Percentiles rank a stretch among this genome's conserved stretches.
These are phyloP conservation scores for Sclerotinia minor DNA, from an alignment of 2,329 filamentous ascomycete genomes.

Conservation along the genomic window DNA sequence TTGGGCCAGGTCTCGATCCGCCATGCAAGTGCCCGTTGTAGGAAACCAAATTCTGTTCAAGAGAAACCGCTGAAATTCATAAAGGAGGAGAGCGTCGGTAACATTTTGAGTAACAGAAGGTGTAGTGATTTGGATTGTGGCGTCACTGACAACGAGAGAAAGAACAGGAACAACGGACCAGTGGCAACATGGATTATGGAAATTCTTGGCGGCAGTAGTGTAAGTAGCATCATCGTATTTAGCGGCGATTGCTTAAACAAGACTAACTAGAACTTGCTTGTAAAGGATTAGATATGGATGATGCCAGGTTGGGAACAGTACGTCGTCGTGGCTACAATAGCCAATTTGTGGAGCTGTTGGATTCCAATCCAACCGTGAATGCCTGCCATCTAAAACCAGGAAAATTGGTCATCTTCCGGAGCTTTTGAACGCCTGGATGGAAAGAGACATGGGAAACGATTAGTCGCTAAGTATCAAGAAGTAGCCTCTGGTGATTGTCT, in stretches of 20 bases:
- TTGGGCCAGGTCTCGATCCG: conserved; percentile 29
- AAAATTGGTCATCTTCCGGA: conserved; percentile 25
- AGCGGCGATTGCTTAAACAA: conserved; percentile 49
- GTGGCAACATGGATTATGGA: conserved; percentile 52
- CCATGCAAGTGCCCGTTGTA: neutral
- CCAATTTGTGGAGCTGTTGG: conserved; percentile 19
- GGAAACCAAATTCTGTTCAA: conserved; percentile 42
- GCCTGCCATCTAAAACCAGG: conserved; percentile 32
- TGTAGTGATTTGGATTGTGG: conserved; percentile 39
- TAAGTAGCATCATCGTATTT: conserved; percentile 44
- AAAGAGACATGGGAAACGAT: conserved; percentile 28
- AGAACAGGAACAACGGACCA: conserved; percentile 47
- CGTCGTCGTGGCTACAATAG: conserved; percentile 29
- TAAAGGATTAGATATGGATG: conserved; percentile 54
- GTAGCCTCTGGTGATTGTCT: neutral
- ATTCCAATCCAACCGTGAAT: conserved; percentile 24
- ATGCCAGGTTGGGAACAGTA: conserved; percentile 48
- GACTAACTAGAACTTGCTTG: conserved; percentile 55
- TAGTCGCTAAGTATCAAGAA: neutral
- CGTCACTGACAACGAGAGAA: conserved; percentile 41
- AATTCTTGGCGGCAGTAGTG: conserved; percentile 42
- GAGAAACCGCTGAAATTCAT: conserved; percentile 46
- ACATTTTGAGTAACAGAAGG: conserved; percentile 36
- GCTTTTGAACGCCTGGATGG: conserved; percentile 30
- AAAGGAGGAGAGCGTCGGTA: conserved; percentile 54